These are phyloP conservation scores for Termitomyces sp. DNA, from an alignment of 768 basidiomycete species.

Conservation along the genomic window DNA sequence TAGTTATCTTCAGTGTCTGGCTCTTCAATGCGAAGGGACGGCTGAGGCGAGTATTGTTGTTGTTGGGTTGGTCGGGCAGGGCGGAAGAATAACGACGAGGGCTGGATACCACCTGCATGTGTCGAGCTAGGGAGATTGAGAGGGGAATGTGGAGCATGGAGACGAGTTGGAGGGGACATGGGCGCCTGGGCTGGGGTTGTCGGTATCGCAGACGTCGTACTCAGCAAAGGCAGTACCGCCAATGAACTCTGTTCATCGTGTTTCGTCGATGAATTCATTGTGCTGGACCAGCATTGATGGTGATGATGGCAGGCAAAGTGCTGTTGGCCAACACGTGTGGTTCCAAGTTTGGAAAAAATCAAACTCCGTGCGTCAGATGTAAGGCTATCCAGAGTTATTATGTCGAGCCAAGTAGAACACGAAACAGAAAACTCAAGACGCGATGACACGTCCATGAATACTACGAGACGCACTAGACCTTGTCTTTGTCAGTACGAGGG, in stretches of 20 bases:
- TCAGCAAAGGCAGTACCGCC: slow-evolving; percentile 15
- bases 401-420: too few species aligned
- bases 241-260: slow-evolving; percentile 1
- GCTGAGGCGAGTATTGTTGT: slow-evolving; percentile 38
- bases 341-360: too few species aligned
- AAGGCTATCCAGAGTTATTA: too few species aligned
- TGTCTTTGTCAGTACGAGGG: too few species aligned
- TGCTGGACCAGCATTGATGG: background rate
- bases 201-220: background rate
- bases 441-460: too few species aligned
- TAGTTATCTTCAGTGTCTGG: slow-evolving; percentile 11
- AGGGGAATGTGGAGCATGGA: slow-evolving; percentile 11
- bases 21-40: slow-evolving; percentile 25
- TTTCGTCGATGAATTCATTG: slow-evolving; percentile 10
- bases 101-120: slow-evolving; percentile 73
- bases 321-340: too few species aligned
- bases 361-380: too few species aligned
- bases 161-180: slow-evolving; percentile 1
- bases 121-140: slow-evolving; percentile 37
- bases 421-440: too few species aligned
- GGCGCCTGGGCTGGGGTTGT: background rate
- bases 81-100: slow-evolving; percentile 76
- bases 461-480: too few species aligned
- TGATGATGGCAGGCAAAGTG: background rate
- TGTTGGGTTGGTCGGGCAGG: slow-evolving; percentile 59